Percentiles rank a stretch among this genome's conserved stretches.
phyloP scores from a whole-genome alignment of 2,329 filamentous ascomycete species.

The Daldinia sp. region DNA sequence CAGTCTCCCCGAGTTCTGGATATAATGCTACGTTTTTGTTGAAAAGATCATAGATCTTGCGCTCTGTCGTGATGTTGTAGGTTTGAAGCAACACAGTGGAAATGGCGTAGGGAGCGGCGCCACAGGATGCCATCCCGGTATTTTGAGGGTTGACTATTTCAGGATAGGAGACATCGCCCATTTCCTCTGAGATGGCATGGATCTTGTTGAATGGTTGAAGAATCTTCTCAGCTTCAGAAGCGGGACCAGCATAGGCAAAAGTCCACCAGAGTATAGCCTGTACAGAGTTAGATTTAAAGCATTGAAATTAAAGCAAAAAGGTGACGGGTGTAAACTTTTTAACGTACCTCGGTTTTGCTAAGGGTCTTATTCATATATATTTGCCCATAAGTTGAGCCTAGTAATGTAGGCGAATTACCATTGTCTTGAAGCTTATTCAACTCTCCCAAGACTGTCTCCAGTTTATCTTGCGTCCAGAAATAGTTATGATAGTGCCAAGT shows the following conservation, averaged over 20 bases:
- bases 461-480: constrained; percentile 9
- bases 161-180: not conserved
- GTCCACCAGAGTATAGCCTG: not conserved
- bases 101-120: not conserved
- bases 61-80: not conserved
- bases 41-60: not conserved
- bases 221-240: not conserved
- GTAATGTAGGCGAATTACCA: not conserved
- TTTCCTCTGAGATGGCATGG: not conserved
- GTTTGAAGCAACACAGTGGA: not conserved
- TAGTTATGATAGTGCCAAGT: too few relatives aligned
- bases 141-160: not conserved
- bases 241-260: not conserved
- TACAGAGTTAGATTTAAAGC: not conserved
- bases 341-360: not conserved
- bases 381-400: not conserved
- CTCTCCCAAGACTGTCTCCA: constrained; percentile 12
- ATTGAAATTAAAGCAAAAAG: not conserved
- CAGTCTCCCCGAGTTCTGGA: not conserved
- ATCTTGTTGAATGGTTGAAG: not conserved
- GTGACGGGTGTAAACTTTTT: not conserved
- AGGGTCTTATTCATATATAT: not conserved
- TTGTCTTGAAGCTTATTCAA: not conserved
- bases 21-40: not conserved
- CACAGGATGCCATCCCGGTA: not conserved